These are phyloP conservation scores for Aphanomyces stellatus DNA, from an alignment of 352 stramenopile genomes.

Conservation along the genomic window DNA sequence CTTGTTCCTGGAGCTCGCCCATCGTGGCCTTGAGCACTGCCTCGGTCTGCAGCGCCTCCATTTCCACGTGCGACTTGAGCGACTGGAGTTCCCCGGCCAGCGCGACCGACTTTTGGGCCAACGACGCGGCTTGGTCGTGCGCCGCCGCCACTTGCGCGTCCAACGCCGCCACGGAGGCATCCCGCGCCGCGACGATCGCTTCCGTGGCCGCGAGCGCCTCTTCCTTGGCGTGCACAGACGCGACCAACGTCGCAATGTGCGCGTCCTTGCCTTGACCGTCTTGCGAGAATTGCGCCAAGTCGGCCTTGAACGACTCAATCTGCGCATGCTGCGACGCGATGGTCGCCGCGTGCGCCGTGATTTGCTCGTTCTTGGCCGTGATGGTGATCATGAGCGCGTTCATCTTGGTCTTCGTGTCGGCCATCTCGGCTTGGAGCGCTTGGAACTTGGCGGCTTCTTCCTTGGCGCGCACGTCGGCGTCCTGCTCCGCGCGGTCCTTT, in stretches of 20 bases:
- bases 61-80: background rate
- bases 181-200: background rate
- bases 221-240: background rate
- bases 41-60: slow-evolving; percentile 36
- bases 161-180: background rate
- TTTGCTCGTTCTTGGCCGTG: background rate
- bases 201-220: background rate
- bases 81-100: slow-evolving; percentile 31
- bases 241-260: background rate
- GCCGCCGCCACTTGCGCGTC: slow-evolving; percentile 31
- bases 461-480: background rate
- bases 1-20: slow-evolving; percentile 26
- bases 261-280: background rate
- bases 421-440: background rate
- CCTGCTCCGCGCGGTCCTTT: slow-evolving; percentile 1
- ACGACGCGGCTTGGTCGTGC: slow-evolving; percentile 27
- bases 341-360: background rate
- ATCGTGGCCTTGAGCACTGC: slow-evolving; percentile 35
- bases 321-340: background rate
- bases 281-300: background rate
- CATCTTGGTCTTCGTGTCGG: slow-evolving; percentile 13
- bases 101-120: slow-evolving; percentile 27
- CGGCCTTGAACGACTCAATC: background rate
- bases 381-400: slow-evolving; percentile 1
- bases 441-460: background rate